Evolutionary conservation across 75 land plant genomes (phyloP), one percentile per base, ranked within the genome.

Genomic region (Azolla pinnata): DNA sequence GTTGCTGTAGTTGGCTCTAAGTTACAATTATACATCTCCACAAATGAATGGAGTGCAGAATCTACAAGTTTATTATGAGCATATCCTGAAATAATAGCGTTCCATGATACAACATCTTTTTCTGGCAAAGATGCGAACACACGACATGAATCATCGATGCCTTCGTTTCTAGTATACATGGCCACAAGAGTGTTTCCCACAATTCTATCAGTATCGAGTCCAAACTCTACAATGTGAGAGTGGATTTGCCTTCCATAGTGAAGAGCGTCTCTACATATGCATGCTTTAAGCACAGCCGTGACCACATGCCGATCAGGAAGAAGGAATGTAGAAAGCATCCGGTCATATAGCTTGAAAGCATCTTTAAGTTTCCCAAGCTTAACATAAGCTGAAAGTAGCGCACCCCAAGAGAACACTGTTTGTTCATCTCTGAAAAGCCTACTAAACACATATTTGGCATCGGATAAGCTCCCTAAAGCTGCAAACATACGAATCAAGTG

Each of bases 161-260:
- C 31, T 54, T 75, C 80, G 62, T 77, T 73, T 67, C 74, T 77
- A 27, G 74, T 72, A 49, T 81, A 81, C 17, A 81, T 25, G 63
- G 77, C 80, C 46, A 81, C 47, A 0, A 81, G 80, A 0, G 75
- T 67, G 58, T 54, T 57, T 1, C 57, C 20, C 34, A 73, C 40
- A 31, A 34, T 16, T 31, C 30, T 12, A 57, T 57, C 59, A 31
- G 17, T 1, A 32, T 57, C 59, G 21, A 57, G 33, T 31, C 54
- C 38, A 10, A 61, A 40, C 16, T 54, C 56, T 29, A 83, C 55
- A 10, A 83, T 63, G 46, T 74, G 80, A 44, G 59, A 54, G 60
- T 83, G 83, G n/a, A 69, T 61, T 1, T 59, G 44, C 56, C 80
- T 76, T 28, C 77, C 83, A 26, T 50, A 54, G 53, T 46, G 21